Percentiles rank a stretch among this genome's conserved stretches.
phyloP scores from a whole-genome alignment of 768 basidiomycete species.

The Leucocoprinus birnbaumii region DNA sequence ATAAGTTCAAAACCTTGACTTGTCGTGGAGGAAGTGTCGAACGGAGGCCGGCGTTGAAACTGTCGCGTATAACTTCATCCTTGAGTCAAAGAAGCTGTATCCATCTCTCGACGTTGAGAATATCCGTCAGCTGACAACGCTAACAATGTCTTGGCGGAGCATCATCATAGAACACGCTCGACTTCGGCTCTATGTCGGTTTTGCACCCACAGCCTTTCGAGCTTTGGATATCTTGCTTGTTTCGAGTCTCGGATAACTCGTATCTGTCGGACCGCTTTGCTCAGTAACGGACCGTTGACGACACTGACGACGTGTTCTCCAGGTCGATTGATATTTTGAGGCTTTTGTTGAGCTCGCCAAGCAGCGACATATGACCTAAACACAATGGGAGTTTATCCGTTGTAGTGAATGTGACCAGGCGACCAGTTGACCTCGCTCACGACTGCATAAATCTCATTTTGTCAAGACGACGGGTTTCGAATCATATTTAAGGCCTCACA shows the following conservation, averaged over 20 bases:
- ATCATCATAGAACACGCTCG: background rate
- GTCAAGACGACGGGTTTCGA: too few relatives aligned
- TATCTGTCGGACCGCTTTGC: background rate
- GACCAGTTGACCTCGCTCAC: too few relatives aligned
- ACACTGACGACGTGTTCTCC: background rate
- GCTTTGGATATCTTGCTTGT: background rate
- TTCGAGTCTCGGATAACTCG: background rate
- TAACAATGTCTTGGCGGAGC: background rate
- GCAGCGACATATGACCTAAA: slow-evolving; percentile 3
- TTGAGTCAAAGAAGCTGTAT: too few relatives aligned
- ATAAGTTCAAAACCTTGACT: too few relatives aligned
- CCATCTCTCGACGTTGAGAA: too few relatives aligned
- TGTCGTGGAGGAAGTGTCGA: too few relatives aligned
- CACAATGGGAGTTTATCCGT: slow-evolving; percentile 6
- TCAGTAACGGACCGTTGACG: background rate
- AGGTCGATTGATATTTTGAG: too few relatives aligned
- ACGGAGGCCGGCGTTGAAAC: too few relatives aligned
- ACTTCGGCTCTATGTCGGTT: slow-evolving; percentile 2
- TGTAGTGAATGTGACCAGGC: background rate
- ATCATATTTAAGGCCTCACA: background rate
- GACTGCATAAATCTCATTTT: too few relatives aligned
- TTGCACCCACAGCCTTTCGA: background rate
- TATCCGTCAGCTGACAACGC: background rate
- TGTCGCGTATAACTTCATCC: too few relatives aligned
- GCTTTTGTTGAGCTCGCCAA: background rate